These are phyloP conservation scores for Falciphora oryzae DNA, from an alignment of 2,329 filamentous ascomycete genomes.

Conservation along the genomic window DNA sequence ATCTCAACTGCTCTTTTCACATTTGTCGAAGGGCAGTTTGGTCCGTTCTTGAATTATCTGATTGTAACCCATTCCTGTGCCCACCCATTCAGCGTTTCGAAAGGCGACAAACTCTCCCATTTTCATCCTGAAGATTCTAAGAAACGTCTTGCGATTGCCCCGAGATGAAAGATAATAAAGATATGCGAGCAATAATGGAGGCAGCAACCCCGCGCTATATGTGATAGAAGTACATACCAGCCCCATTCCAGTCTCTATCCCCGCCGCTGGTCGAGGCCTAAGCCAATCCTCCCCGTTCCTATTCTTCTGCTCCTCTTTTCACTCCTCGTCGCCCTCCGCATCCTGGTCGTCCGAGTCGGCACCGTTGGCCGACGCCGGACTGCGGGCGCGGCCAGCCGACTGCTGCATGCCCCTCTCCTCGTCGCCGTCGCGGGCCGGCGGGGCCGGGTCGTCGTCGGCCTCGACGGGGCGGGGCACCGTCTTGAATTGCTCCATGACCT, in stretches of 20 bases:
- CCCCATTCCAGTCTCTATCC: neutral
- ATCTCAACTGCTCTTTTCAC: no score
- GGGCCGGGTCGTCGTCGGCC: conserved; percentile 20
- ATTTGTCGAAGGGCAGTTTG: no score
- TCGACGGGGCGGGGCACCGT: conserved; percentile 44
- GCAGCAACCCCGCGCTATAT: neutral
- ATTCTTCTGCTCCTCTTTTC: conserved; percentile 15
- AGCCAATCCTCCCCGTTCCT: neutral
- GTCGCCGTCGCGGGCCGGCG: conserved; percentile 7
- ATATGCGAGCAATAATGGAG: neutral
- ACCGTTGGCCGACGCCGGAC: conserved; percentile 14
- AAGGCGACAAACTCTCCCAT: neutral
- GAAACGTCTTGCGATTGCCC: neutral
- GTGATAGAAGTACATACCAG: neutral
- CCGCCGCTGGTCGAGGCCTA: neutral
- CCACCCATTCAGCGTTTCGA: no score
- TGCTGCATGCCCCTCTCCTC: conserved; percentile 7
- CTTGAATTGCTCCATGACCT: conserved; percentile 47
- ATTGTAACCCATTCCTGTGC: no score
- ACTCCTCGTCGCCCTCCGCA: conserved; percentile 42
- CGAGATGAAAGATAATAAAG: neutral
- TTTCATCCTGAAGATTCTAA: neutral
- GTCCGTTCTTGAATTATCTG: no score
- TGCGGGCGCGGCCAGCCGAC: conserved; percentile 9
- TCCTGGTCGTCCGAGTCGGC: conserved; percentile 29